Base-by-base conservation (phyloP, 257 asterid genomes). In the Echium plantagineum region DNA sequence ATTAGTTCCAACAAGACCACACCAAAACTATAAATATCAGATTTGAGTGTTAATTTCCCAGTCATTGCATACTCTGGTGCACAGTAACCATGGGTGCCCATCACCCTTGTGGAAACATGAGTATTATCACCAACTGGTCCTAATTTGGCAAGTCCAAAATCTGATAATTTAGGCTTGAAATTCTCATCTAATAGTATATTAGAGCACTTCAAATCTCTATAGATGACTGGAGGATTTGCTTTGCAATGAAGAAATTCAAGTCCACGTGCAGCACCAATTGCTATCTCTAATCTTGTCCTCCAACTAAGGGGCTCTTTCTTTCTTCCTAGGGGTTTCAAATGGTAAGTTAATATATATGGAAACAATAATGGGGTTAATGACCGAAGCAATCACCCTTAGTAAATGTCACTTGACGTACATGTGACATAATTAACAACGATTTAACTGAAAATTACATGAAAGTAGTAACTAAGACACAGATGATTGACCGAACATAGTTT, bases 51-150 rank as follows among this genome's bases (percentile, higher is more conserved):
- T 65, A 89, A 55, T 69, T 81, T 89, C 21, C 97, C 97, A 2
- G 86, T 89, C 87, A 81, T 78, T 21, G 94, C 94, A 26, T 89
- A 89, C 64, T 89, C 97, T 0, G 97, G 97, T 20, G 95, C 95
- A 61, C 97, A 89, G 55, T 86, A 89, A 30, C 97, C 97, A 12
- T 82, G 84, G 46, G 97, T 89, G 22, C 97, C 97, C 97, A 89
- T 86, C 22, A 89, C 95, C 21, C 95, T 82, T 1, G 97, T 89
- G n/a, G 95, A 86, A 56, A 89, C 97, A 22, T 89, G 97, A 42
- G 94, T 82, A 21, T 86, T 84, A 65, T 86, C 97, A 0, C 97
- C 97, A 21, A 89, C 90, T 0, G 95, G 95, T 10, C 97, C 97
- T 13, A 89, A 75, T 68, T 86, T 89, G 20, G 97, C 97, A 2